Base-by-base conservation (phyloP, 2,329 filamentous ascomycete genomes). In the Pseudocercospora fijiensis region DNA sequence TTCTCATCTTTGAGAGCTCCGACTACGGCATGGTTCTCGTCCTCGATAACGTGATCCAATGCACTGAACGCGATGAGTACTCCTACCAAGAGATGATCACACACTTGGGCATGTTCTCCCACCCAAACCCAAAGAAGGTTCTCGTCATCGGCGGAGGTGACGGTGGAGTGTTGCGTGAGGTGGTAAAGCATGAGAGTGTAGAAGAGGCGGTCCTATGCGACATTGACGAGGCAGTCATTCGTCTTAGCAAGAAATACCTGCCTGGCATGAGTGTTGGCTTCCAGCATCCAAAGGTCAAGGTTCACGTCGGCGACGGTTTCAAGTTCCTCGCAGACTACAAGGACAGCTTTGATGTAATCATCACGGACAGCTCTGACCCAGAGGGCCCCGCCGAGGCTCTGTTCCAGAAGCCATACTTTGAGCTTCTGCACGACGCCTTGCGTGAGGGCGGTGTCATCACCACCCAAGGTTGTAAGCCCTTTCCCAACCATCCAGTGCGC, bases 401-500 rank as follows among this genome's bases (percentile, higher is more conserved):
- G 70, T 99, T 99, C 90, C 87, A 98, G 86, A 97, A 97, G 86
- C 90, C 92, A 67, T 99, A 99, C 87, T 99, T 98, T 81, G 85
- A 97, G 85, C 88, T 99, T 72, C 86, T 99, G 67, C 85, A 90
- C 79, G 90, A 89, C 76, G 95, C 95, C 74, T 88, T 98, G 74
- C 88, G 91, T 72, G 92, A 96, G 76, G 94, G 93, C 81, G 95
- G 95, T 84, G 92, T 99, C 77, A 98, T 99, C 83, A 94, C 92
- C 82, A 99, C 95, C 78, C 95, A 99, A 97, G 95, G 95, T 99
- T 96, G 92, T 96, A 92, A 86, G 92, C 88, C 89, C 88, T 86
- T 87, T 84, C 85, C 80, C 80, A 62, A 71, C 69, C 70, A 68
- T 64, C 30, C 30, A 33, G 28, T 33, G 47, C 47, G 58, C 28